A percentile compares a stretch with the other conserved stretches of the same genome.
Evolutionary conservation across 2,329 filamentous ascomycete genomes (phyloP).

Genomic region (Chalara sp.): DNA sequence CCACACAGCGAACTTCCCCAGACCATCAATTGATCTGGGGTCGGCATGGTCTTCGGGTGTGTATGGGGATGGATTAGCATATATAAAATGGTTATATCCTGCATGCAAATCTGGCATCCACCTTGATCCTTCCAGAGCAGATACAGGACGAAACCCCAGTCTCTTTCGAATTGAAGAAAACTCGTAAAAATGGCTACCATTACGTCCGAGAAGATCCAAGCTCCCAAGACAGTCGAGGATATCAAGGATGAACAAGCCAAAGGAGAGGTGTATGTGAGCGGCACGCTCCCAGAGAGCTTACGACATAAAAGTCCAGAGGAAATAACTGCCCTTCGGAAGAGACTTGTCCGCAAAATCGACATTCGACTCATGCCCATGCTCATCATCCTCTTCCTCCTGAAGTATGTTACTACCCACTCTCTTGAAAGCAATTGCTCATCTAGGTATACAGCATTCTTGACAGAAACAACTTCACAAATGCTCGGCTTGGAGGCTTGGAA

Average conservation of each 20-base stretch:
- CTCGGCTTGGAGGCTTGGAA: background rate
- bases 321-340: background rate
- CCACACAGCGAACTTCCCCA: too few species aligned
- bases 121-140: too few species aligned
- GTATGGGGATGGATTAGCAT: too few species aligned
- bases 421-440: background rate
- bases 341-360: background rate
- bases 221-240: too few species aligned
- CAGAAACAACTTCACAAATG: background rate
- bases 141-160: constrained; percentile 2
- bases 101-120: too few species aligned
- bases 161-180: too few species aligned
- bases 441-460: background rate
- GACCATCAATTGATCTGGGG: too few species aligned
- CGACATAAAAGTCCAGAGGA: background rate
- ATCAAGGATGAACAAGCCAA: too few species aligned
- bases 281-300: background rate
- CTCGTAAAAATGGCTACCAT: background rate
- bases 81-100: too few species aligned
- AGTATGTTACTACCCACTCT: background rate
- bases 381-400: background rate
- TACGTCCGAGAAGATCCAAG: background rate
- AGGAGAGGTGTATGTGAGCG: too few species aligned
- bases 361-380: background rate
- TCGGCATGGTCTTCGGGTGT: too few species aligned